phyloP scores from a whole-genome alignment of 306 rosid genomes.

The Amphicarpaea edgeworthii region DNA sequence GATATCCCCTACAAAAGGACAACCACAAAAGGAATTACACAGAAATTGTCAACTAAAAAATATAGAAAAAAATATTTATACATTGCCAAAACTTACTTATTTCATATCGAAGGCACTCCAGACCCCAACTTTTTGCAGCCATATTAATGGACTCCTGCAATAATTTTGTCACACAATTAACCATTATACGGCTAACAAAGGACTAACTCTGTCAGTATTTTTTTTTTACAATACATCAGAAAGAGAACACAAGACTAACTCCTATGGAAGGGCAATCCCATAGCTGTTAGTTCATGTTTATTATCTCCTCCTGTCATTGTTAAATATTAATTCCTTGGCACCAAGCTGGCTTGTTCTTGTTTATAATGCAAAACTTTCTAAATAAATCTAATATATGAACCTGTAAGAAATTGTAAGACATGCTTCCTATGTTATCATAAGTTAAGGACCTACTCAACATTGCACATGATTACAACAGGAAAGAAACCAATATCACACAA shows the following conservation, averaged over 20 bases:
- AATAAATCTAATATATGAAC: neutral
- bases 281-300: constrained; percentile 21
- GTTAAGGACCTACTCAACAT: constrained; percentile 16
- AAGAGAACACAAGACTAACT: constrained; percentile 32
- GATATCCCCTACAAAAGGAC: constrained; percentile 81
- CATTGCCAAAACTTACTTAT: constrained; percentile 67
- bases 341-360: constrained; percentile 9
- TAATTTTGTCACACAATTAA: constrained; percentile 41
- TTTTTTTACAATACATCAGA: constrained; percentile 15
- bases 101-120: constrained; percentile 95
- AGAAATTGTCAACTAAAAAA: constrained; percentile 1
- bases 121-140: constrained; percentile 92
- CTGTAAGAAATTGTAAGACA: neutral
- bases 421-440: neutral
- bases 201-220: neutral
- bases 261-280: neutral
- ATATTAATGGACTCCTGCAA: constrained; percentile 85
- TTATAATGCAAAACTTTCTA: neutral
- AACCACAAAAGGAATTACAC: constrained; percentile 28
- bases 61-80: constrained; percentile 25
- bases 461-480: constrained; percentile 21
- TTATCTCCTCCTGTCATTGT: constrained; percentile 1
- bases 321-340: constrained; percentile 5
- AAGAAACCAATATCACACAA: constrained; percentile 18
- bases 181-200: constrained; percentile 9